These are phyloP conservation scores for Raddia distichophylla DNA, from an alignment of 176 grass and related monocot species.

Conservation along the genomic window DNA sequence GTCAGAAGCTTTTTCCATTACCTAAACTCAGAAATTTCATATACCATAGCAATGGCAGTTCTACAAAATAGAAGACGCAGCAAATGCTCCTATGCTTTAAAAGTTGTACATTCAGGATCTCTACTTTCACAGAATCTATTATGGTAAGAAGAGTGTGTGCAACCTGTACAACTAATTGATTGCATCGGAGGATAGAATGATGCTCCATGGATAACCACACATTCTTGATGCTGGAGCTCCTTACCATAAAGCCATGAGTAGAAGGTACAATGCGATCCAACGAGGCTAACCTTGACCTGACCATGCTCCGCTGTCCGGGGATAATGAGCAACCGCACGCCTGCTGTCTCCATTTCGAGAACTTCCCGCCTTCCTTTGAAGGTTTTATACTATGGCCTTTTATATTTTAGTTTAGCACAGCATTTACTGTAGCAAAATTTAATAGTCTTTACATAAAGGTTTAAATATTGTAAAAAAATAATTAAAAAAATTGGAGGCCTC, in stretches of 20 bases:
- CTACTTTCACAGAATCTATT: conserved; percentile 58
- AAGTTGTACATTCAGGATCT: conserved; percentile 10
- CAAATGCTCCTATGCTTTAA: conserved; percentile 6
- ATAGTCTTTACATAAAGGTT: too few relatives aligned
- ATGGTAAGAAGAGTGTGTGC: conserved; percentile 86
- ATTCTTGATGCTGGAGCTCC: conserved; percentile 92
- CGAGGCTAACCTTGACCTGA: conserved; percentile 77
- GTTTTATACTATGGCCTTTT: too few relatives aligned
- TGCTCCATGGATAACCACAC: conserved; percentile 98
- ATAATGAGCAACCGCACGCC: too few relatives aligned
- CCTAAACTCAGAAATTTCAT: background rate
- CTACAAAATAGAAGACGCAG: background rate
- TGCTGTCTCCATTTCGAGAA: too few relatives aligned
- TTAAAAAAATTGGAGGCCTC: too few relatives aligned
- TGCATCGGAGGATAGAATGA: conserved; percentile 95
- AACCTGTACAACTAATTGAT: conserved; percentile 97
- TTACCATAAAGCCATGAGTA: conserved; percentile 89
- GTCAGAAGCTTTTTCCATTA: too few relatives aligned
- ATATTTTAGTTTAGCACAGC: too few relatives aligned
- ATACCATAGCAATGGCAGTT: background rate
- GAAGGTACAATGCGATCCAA: conserved; percentile 86
- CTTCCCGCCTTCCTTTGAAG: too few relatives aligned
- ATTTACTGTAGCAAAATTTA: too few relatives aligned
- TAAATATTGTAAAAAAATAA: too few relatives aligned
- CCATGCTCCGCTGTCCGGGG: background rate